Conservation (phyloP, 306 rosid species). For the Castanea mollissima region DNA sequence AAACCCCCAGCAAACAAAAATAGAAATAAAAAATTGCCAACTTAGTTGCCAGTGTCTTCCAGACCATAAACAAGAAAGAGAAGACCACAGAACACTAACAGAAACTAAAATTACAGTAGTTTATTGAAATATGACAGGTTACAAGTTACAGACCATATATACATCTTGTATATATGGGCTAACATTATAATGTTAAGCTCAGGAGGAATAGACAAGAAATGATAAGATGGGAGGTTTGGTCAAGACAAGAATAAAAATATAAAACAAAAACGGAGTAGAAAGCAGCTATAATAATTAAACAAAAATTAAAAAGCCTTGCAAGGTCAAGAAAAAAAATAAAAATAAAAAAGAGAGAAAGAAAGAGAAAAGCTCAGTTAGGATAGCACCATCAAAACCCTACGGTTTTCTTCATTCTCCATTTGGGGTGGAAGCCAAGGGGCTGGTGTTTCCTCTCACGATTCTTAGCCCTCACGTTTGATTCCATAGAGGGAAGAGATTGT, state of each 20-base stretch:
- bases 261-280: rapidly evolving
- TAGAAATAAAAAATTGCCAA: too few relatives aligned
- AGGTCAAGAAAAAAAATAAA: conserved; percentile 71
- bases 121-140: neutral
- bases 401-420: conserved; percentile 2
- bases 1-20: too few relatives aligned
- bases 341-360: rapidly evolving
- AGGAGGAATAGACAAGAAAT: conserved; percentile 53
- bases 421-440: conserved; percentile 17
- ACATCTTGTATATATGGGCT: too few relatives aligned
- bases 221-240: conserved; percentile 4
- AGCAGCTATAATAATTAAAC: rapidly evolving
- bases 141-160: neutral
- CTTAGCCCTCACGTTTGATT: neutral
- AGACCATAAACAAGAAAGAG: too few relatives aligned
- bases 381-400: conserved; percentile 42
- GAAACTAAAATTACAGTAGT: neutral
- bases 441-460: neutral
- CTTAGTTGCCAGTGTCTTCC: too few relatives aligned
- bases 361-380: conserved; percentile 54
- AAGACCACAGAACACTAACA: too few relatives aligned
- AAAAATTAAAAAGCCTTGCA: conserved; percentile 57
- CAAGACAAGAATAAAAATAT: neutral
- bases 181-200: conserved; percentile 38
- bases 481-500: conserved; percentile 22